phyloP scores from a whole-genome alignment of 31 red algal genomes.

The Odonthalia washingtoniensis region DNA sequence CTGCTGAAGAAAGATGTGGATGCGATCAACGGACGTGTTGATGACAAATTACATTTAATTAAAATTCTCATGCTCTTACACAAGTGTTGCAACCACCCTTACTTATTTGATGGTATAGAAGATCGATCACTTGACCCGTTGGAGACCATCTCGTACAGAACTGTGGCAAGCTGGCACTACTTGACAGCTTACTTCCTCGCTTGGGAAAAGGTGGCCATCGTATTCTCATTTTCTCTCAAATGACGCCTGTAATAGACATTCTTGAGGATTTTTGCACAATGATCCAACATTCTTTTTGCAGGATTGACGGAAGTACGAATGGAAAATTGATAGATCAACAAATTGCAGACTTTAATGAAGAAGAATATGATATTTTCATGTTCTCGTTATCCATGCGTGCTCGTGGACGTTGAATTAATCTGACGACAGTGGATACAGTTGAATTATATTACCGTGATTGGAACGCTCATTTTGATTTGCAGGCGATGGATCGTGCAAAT shows the following conservation, averaged over 20 bases:
- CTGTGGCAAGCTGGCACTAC: constrained; percentile 83
- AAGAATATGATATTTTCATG: constrained; percentile 71
- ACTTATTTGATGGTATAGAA: constrained; percentile 83
- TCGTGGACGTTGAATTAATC: constrained; percentile 87
- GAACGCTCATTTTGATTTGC: constrained; percentile 94
- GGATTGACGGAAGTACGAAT: constrained; percentile 95
- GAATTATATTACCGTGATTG: constrained; percentile 95
- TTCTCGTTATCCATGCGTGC: constrained; percentile 92
- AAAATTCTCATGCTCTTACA: constrained; percentile 82
- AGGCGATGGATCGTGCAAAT: constrained; percentile 93
- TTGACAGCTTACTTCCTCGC: constrained; percentile 70
- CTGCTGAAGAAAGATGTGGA: constrained; percentile 43
- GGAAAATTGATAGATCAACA: constrained; percentile 87
- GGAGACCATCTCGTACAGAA: constrained; percentile 65
- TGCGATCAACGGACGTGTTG: neutral
- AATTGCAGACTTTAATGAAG: constrained; percentile 83
- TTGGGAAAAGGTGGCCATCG: constrained; percentile 69
- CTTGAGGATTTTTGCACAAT: constrained; percentile 72
- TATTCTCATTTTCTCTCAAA: constrained; percentile 91
- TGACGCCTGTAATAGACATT: constrained; percentile 83
- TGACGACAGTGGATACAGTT: constrained; percentile 89
- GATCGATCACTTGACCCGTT: constrained; percentile 72
- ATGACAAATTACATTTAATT: constrained; percentile 89
- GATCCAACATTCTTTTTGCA: constrained; percentile 70
- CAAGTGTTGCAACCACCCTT: constrained; percentile 96